phyloP scores from a whole-genome alignment of 352 stramenopile genomes.

The Phytophthora hibernalis region DNA sequence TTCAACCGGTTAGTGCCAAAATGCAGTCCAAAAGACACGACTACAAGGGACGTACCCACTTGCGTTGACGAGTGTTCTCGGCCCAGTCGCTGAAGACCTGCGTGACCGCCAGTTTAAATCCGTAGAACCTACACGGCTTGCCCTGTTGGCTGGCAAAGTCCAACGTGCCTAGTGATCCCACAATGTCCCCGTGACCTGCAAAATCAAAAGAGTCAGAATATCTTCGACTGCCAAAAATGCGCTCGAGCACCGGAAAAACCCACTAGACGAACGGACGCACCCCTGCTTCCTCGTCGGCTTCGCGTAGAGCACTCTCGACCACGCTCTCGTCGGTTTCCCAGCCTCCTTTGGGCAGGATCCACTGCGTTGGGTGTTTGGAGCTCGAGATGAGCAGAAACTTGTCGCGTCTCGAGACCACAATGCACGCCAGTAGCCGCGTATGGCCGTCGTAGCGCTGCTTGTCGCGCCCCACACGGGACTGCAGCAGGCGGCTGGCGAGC shows the following conservation, averaged over 20 bases:
- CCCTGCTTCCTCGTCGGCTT: constrained; percentile 95
- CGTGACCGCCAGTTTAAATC: constrained; percentile 42
- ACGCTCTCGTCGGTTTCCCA: constrained; percentile 95
- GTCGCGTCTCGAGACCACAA: constrained; percentile 42
- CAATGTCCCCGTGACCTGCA: constrained; percentile 55
- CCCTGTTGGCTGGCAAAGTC: constrained; percentile 62
- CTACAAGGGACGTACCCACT: constrained; percentile 52
- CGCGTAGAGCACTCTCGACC: constrained; percentile 91
- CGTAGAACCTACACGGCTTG: constrained; percentile 58
- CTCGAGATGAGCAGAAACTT: constrained; percentile 90
- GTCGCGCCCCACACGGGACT: constrained; percentile 66
- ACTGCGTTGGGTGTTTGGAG: constrained; percentile 87
- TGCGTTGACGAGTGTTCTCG: constrained; percentile 54
- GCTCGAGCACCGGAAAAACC: background rate
- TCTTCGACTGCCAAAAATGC: constrained; percentile 7
- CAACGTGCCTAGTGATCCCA: constrained; percentile 46
- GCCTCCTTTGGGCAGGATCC: constrained; percentile 97
- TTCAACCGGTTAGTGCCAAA: background rate
- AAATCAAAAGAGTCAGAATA: constrained; percentile 9
- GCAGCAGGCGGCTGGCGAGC: constrained; percentile 37
- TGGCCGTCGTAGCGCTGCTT: constrained; percentile 75
- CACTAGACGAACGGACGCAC: constrained; percentile 38
- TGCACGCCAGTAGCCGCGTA: constrained; percentile 64
- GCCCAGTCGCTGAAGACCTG: constrained; percentile 66
- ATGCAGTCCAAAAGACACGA: background rate